A percentile compares a stretch with the other conserved stretches of the same genome.
Evolutionary conservation across 2,329 filamentous ascomycete species (phyloP).

Genomic region (Coleophoma crateriformis): DNA sequence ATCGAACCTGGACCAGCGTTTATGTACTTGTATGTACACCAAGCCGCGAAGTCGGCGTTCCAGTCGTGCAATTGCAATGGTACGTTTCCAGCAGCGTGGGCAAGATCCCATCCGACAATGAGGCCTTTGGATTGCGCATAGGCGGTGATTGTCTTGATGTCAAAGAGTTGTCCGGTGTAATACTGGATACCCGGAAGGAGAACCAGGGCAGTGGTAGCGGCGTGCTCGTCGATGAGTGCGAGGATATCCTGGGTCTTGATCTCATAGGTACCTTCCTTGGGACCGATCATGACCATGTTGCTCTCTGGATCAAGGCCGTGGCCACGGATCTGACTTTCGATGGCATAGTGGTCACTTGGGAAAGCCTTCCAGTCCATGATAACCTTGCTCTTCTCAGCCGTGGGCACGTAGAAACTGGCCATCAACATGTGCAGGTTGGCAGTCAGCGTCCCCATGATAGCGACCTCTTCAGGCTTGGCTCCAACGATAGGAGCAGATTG

Average conservation of each 20-base stretch:
- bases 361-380: constrained; percentile 79
- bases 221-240: constrained; percentile 67
- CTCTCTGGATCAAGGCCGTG: constrained; percentile 60
- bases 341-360: constrained; percentile 81
- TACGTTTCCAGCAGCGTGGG: constrained; percentile 82
- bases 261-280: constrained; percentile 48
- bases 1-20: constrained; percentile 82
- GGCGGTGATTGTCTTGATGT: constrained; percentile 73
- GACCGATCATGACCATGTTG: constrained; percentile 70
- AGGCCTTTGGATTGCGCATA: constrained; percentile 69
- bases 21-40: constrained; percentile 95
- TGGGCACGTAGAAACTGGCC: constrained; percentile 65
- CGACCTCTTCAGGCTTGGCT: constrained; percentile 66
- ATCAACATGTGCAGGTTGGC: constrained; percentile 64
- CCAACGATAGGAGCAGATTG: constrained; percentile 72
- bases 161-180: constrained; percentile 85
- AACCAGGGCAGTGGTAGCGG: constrained; percentile 65
- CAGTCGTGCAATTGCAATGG: constrained; percentile 76
- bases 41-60: constrained; percentile 86
- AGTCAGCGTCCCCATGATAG: constrained; percentile 83
- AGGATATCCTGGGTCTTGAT: constrained; percentile 69
- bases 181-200: constrained; percentile 86
- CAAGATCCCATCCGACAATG: constrained; percentile 80
- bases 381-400: constrained; percentile 55
- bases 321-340: constrained; percentile 73